Conservation (phyloP, 2,329 filamentous ascomycete genomes). For the Botrytis byssoidea region DNA sequence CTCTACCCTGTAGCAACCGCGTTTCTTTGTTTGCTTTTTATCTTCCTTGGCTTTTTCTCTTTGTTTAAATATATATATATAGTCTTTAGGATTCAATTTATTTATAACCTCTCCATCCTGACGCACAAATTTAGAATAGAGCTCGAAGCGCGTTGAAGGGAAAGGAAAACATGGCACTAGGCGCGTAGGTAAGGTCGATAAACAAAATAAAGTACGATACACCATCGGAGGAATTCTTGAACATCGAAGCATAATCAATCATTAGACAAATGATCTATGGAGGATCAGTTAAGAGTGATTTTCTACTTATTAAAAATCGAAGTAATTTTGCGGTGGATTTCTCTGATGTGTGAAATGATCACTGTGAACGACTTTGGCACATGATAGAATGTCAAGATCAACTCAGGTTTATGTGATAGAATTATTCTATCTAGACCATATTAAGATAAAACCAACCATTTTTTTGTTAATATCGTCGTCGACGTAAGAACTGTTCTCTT, state of each 20-base stretch:
- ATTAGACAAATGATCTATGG: not conserved
- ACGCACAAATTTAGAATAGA: not conserved
- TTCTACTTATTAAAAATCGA: not conserved
- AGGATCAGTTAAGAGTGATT: not conserved
- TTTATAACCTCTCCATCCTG: not conserved
- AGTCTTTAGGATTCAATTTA: not conserved
- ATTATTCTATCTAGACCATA: slow-evolving; percentile 12
- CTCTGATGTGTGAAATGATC: not conserved
- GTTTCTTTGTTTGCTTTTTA: too few relatives aligned
- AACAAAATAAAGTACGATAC: not conserved
- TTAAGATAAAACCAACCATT: slow-evolving; percentile 10
- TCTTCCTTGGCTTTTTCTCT: too few relatives aligned
- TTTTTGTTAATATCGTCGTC: not conserved
- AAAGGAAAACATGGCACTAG: not conserved
- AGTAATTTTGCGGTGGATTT: not conserved
- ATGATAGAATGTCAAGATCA: not conserved
- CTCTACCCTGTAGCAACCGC: too few relatives aligned
- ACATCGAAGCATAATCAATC: not conserved
- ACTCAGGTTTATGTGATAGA: not conserved
- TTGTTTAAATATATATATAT: too few relatives aligned
- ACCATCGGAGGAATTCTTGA: not conserved
- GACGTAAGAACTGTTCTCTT: not conserved
- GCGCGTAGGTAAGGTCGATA: not conserved
- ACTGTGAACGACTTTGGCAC: not conserved
- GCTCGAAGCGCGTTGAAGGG: not conserved